A percentile compares a stretch with the other conserved stretches of the same genome.
phyloP scores from a whole-genome alignment of 306 rosid genomes.

The Malus sylvestris region DNA sequence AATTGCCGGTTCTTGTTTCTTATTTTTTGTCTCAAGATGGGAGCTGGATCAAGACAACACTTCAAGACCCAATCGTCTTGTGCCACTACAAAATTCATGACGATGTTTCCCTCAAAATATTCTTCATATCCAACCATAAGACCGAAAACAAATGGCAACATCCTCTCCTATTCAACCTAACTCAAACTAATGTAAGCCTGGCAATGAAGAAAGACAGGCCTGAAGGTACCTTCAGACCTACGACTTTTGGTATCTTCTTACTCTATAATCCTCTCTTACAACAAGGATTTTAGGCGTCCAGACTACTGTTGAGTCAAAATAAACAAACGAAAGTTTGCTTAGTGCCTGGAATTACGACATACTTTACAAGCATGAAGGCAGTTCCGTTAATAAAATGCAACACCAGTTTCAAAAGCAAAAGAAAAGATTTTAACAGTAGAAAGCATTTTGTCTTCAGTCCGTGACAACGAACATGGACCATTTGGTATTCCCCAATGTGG shows the following conservation, averaged over 20 bases:
- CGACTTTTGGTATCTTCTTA: too few species aligned
- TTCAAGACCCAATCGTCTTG: too few species aligned
- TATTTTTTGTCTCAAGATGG: too few species aligned
- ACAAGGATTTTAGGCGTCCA: neutral
- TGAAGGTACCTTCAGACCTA: neutral
- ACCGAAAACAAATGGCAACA: neutral
- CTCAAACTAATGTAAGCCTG: too few species aligned
- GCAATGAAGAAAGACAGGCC: neutral
- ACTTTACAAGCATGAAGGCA: slow-evolving; percentile 9
- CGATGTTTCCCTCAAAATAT: too few species aligned
- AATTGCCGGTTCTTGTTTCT: too few species aligned
- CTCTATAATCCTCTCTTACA: neutral
- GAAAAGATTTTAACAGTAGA: slow-evolving; percentile 9
- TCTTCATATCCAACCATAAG: neutral
- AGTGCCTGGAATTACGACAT: slow-evolving; percentile 12
- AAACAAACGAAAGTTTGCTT: neutral
- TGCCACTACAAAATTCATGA: too few species aligned
- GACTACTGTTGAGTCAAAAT: neutral
- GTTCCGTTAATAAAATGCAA: slow-evolving; percentile 2
- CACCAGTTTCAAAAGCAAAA: neutral
- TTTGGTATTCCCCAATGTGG: neutral
- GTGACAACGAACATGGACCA: neutral
- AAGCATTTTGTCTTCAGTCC: neutral
- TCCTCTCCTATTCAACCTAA: neutral
- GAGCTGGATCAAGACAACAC: too few species aligned